Base-by-base conservation (phyloP, 2,329 filamentous ascomycete species). In the Fusarium verrucosum region DNA sequence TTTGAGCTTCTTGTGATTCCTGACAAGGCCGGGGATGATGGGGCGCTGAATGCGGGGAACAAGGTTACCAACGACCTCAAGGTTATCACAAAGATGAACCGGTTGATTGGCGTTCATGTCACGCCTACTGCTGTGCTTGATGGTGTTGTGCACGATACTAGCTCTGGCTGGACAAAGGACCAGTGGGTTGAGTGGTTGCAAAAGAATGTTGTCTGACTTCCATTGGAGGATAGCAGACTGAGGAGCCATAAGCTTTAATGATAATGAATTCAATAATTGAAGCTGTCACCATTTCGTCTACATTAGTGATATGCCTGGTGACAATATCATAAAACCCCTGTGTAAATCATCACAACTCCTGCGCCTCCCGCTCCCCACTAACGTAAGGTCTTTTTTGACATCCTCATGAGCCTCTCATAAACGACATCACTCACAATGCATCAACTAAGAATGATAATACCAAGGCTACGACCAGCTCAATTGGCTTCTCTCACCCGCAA, bases 51-150 rank as follows among this genome's bases (percentile, higher is more conserved):
- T 74, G 76, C 74, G 10, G 94, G 94, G 0, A 97, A 98, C 75
- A 81, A 82, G 54, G 89, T 96, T 47, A 97, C 94, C 22, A 85
- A 90, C 74, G 92, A 97, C 76, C 77, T 97, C 52, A 97, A 97
- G 82, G 78, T 92, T 44, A 80, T 94, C 71, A 87, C 94, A 62
- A 96, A 94, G 84, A 89, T 89, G 76, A 85, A 92, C 71, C 82
- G 94, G 38, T 78, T 95, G 68, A 85, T 91, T 10, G 91, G 94
- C 13, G 87, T 97, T 38, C 94, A 98, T 80, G 92, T 97, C 36
- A 94, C 92, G 37, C 94, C 94, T 3, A 97, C 94, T 0, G 92
- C 94, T 19, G 83, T 96, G 45, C 94, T 96, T 76, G 88, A 98
- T 77, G 93, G 94, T 0, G 86, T 96, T 22, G 89, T 96, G 45